phyloP scores from a whole-genome alignment of 2,329 filamentous ascomycete species.

The Microdochium trichocladiopsis region DNA sequence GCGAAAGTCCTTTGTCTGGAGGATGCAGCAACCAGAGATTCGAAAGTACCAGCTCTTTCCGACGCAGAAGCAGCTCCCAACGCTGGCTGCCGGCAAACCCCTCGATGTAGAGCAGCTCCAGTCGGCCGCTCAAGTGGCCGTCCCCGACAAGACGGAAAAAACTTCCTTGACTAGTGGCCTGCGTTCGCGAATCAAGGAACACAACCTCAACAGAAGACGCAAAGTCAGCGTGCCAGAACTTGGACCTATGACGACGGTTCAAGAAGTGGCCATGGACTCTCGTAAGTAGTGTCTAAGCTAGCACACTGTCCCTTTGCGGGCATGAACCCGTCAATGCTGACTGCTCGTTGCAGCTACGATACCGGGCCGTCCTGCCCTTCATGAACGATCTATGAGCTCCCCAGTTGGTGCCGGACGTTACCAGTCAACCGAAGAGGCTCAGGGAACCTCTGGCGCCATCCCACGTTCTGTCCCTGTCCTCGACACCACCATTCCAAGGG shows the following conservation, averaged over 20 bases:
- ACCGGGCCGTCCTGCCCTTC: slow-evolving; percentile 55
- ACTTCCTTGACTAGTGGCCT: slow-evolving; percentile 29
- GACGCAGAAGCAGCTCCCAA: slow-evolving; percentile 38
- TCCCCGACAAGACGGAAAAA: slow-evolving; percentile 35
- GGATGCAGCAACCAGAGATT: slow-evolving; percentile 48
- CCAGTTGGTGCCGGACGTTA: slow-evolving; percentile 26
- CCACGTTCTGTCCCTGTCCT: neutral
- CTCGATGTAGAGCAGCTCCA: slow-evolving; percentile 44
- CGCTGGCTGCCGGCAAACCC: slow-evolving; percentile 32
- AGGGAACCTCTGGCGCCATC: neutral
- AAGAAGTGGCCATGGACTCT: slow-evolving; percentile 62
- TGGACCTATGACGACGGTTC: slow-evolving; percentile 62
- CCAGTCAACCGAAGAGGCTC: slow-evolving; percentile 27
- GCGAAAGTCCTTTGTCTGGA: slow-evolving; percentile 45
- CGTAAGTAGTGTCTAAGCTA: slow-evolving; percentile 40
- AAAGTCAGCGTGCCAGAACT: slow-evolving; percentile 60
- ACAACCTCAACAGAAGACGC: slow-evolving; percentile 48
- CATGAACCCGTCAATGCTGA: slow-evolving; percentile 10
- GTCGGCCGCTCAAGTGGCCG: slow-evolving; percentile 13
- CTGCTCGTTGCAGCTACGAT: slow-evolving; percentile 49
- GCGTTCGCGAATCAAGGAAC: slow-evolving; percentile 49
- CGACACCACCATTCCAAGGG: slow-evolving; percentile 10
- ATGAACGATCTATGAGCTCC: slow-evolving; percentile 59
- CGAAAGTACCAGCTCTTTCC: slow-evolving; percentile 58
- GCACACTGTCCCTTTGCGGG: slow-evolving; percentile 3